Evolutionary conservation across 2,329 filamentous ascomycete species (phyloP).

Genomic region (Scedosporium apiospermum): DNA sequence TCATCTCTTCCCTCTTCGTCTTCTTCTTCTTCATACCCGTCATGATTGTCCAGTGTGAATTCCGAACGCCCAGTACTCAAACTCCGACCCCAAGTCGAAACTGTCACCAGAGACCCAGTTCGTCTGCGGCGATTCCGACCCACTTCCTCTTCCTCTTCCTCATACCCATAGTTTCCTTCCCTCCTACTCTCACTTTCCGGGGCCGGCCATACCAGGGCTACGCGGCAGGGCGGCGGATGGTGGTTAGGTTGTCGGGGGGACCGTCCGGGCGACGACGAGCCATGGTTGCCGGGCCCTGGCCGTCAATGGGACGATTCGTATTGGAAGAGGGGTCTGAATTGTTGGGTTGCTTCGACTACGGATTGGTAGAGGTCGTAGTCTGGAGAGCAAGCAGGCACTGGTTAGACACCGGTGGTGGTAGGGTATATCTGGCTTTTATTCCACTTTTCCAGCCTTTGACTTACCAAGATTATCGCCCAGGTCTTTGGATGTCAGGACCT

Average conservation of each 20-base stretch:
- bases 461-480: constrained; percentile 60
- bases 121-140: background rate
- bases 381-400: constrained; percentile 20
- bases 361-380: constrained; percentile 68
- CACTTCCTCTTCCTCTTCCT: background rate
- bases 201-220: constrained; percentile 29
- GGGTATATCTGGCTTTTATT: too few relatives aligned
- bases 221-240: constrained; percentile 15
- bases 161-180: background rate
- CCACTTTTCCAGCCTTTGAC: constrained; percentile 20
- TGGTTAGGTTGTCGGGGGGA: constrained; percentile 12
- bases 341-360: constrained; percentile 79
- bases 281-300: constrained; percentile 17
- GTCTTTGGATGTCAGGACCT: constrained; percentile 60
- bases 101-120: background rate
- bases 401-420: too few relatives aligned
- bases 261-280: constrained; percentile 10
- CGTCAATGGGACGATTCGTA: constrained; percentile 42
- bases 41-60: constrained; percentile 3
- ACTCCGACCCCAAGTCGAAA: background rate
- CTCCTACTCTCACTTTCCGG: constrained; percentile 8
- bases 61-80: background rate
- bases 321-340: constrained; percentile 66
- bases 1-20: constrained; percentile 10
- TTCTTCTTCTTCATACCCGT: constrained; percentile 10